A percentile compares a stretch with the other conserved stretches of the same genome.
Conservation (phyloP, 1,139 yeast genomes). For the Arxiozyma slooffiae region DNA sequence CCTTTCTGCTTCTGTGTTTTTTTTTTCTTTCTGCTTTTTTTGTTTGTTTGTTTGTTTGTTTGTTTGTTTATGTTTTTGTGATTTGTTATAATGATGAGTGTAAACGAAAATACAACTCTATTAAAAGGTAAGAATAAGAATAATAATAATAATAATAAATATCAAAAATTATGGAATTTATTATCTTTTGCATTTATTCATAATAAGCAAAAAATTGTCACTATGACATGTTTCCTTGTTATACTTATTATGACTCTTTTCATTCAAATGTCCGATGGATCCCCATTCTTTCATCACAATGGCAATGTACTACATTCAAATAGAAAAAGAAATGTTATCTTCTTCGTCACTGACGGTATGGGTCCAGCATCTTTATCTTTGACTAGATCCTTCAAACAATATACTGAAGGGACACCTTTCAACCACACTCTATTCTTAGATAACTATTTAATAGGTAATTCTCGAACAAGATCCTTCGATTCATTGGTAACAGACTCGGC, state of each 20-base stretch:
- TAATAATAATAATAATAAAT: neutral
- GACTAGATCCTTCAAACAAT: conserved; percentile 62
- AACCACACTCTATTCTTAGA: conserved; percentile 54
- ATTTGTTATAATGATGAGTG: neutral
- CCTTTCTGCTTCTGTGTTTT: too few relatives aligned
- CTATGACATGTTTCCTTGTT: conserved; percentile 1
- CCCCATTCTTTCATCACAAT: conserved; percentile 1
- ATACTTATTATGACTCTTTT: conserved; percentile 1
- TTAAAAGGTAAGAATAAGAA: neutral
- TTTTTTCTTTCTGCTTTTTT: too few relatives aligned
- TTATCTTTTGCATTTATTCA: neutral
- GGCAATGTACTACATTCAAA: neutral
- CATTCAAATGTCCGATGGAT: conserved; percentile 2
- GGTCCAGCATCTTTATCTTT: conserved; percentile 76
- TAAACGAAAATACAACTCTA: conserved; percentile 2
- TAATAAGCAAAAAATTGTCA: conserved; percentile 1
- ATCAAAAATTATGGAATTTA: neutral
- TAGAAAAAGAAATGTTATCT: conserved; percentile 53
- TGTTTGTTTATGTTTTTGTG: too few relatives aligned
- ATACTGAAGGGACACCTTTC: conserved; percentile 40
- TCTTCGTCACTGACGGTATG: conserved; percentile 88
- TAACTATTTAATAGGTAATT: conserved; percentile 58
- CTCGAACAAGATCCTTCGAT: conserved; percentile 64
- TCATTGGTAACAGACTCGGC: conserved; percentile 83
- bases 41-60: too few relatives aligned